Base-by-base conservation (phyloP, 2,329 filamentous ascomycete genomes). In the Microdochium nivale region DNA sequence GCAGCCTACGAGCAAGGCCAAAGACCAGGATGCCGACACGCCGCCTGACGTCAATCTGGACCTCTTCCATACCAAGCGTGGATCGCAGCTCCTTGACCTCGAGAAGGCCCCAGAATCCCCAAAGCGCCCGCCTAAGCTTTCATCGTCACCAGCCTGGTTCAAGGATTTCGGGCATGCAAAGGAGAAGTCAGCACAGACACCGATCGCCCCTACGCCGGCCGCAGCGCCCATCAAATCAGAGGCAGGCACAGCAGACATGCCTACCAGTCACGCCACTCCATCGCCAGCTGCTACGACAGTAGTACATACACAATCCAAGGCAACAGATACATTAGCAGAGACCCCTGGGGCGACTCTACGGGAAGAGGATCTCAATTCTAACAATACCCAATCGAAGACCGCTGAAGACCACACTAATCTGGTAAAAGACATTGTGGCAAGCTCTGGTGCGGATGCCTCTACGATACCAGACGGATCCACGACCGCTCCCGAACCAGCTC, bases 51-150 rank as follows among this genome's bases (percentile, higher is more conserved):
- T 76, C 23, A 67, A 77, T 51, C 57, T 77, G 49, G 72, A 76
- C 48, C 60, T 79, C 21, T 80, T 80, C 51, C 74, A 73, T 52
- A 76, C 75, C 1, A 60, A 58, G 14, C 65, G 67, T 25, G 75
- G 72, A 2, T 74, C 76, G 2, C 70, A 70, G 44, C 67, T 79
- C 8, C 51, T 79, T 25, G 60, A 67, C 48, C 54, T 58, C 21
- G 48, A 69, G 49, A 60, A 62, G 35, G 58, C 59, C 49, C 50
- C 40, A 4, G 9, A 55, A 23, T 53, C 55, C 40, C 54, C 50
- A 48, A 55, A 54, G 37, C 57, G 52, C 46, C 58, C 60, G 19
- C 56, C 56, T 9, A 44, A 33, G 8, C 53, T 59, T 3, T 54
- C 58, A 21, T 48, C 59, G 14, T 59, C 57, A 47, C 64, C 64